Evolutionary conservation across 2,329 filamentous ascomycete genomes (phyloP), one percentile per base, ranked within the genome.

Genomic region (Rutstroemia sp.): DNA sequence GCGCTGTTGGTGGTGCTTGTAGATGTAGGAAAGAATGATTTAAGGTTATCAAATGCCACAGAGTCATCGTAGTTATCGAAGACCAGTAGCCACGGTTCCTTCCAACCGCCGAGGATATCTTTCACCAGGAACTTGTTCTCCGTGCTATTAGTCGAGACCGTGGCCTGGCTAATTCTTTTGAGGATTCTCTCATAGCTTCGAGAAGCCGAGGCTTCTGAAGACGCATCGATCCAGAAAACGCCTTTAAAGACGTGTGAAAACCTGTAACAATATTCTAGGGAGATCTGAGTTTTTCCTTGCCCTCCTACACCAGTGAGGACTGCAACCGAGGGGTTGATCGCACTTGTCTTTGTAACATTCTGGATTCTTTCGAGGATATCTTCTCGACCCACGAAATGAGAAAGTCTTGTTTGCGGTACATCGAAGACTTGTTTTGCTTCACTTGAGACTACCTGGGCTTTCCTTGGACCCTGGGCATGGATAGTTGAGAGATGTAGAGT

Each of bases 221-320:
- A 59, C 23, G 63, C 63, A 54, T 66, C 60, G 4, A 66, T n/a
- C 64, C 62, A 65, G 27, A 66, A 59, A 2, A 64, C 58, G 9
- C 52, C 58, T 38, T 38, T 51, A 37, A 51, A 58, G 17, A 38
- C 16, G 10, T 14, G n/a, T 8, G 17, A 17, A n/a, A 27, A 21
- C 7, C 42, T 23, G 23, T 48, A 16, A 17, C 45, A 49, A 17
- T 21, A 57, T 44, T 57, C 49, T 17, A 57, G 25, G 5, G 55
- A 44, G 23, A 49, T 34, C 25, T 57, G 55, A 21, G 55, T 57
- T 37, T 57, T 57, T 19, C 55, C 55, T 42, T 52, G 49, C 2
- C 55, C 55, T 42, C 55, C 55, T 21, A 53, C 37, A 0, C 49
- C 55, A 12, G 45, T 48, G 23, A 57, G 44, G 9, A 54, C 55